phyloP scores from a whole-genome alignment of 2,329 filamentous ascomycete genomes.

The Helminthosporium solani region DNA sequence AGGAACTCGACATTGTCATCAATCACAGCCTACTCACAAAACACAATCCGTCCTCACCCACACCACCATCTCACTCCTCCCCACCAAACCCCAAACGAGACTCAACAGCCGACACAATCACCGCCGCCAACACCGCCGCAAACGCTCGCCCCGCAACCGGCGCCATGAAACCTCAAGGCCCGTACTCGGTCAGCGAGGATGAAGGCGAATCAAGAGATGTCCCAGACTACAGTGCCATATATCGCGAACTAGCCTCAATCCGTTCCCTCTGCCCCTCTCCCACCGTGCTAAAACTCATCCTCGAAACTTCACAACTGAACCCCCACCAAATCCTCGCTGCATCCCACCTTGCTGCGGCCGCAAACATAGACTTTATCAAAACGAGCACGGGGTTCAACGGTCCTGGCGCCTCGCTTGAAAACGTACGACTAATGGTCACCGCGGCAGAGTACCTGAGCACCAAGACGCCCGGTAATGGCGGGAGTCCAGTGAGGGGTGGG shows the following conservation, averaged over 20 bases:
- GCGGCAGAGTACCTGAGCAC: constrained; percentile 48
- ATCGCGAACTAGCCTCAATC: constrained; percentile 55
- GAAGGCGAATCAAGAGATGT: constrained; percentile 25
- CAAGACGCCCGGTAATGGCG: constrained; percentile 23
- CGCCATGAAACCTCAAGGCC: constrained; percentile 11
- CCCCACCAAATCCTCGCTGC: constrained; percentile 55
- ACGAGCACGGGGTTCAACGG: constrained; percentile 62
- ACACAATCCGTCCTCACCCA: constrained; percentile 20
- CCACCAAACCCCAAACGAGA: constrained; percentile 11
- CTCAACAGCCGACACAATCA: constrained; percentile 37
- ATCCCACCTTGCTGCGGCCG: constrained; percentile 53
- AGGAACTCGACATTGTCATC: constrained; percentile 61
- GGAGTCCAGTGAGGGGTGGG: constrained; percentile 16
- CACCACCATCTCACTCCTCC: constrained; percentile 3
- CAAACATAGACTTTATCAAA: constrained; percentile 61
- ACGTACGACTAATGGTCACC: constrained; percentile 57
- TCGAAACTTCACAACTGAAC: constrained; percentile 58
- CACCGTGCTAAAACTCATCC: constrained; percentile 55
- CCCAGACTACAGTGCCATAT: constrained; percentile 52
- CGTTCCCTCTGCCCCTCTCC: constrained; percentile 50
- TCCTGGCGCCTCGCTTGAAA: constrained; percentile 52
- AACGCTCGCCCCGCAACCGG: constrained; percentile 19
- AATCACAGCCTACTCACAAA: constrained; percentile 52
- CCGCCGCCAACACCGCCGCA: constrained; percentile 34
- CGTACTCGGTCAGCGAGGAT: constrained; percentile 17